Conservation (phyloP, 1,139 yeast species). For the Zygosaccharomyces sapae region DNA sequence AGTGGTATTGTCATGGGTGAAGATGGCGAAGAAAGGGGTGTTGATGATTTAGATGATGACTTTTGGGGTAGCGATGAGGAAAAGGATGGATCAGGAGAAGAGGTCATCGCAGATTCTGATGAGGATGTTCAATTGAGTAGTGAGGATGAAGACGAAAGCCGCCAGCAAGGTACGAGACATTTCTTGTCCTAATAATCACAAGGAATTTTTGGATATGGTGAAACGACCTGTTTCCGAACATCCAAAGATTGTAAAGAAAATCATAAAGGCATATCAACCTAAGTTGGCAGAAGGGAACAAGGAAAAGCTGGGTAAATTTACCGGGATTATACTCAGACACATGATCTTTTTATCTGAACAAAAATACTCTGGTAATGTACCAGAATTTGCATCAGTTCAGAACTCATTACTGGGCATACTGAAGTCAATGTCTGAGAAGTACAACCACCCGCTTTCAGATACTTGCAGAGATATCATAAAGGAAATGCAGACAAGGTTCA, state of each 20-base stretch:
- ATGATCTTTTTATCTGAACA: constrained; percentile 49
- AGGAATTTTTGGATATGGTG: constrained; percentile 45
- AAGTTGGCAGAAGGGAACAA: constrained; percentile 78
- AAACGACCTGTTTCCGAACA: constrained; percentile 44
- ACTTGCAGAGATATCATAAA: constrained; percentile 47
- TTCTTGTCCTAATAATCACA: constrained; percentile 55
- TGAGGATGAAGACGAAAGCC: constrained; percentile 25
- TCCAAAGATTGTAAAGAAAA: constrained; percentile 47
- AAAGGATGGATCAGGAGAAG: constrained; percentile 40
- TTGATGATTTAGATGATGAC: constrained; percentile 62
- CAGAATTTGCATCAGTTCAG: constrained; percentile 36
- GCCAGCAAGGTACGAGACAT: not conserved
- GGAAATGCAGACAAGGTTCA: constrained; percentile 50
- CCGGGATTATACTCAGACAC: constrained; percentile 62
- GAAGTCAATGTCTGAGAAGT: constrained; percentile 60
- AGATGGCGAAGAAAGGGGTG: constrained; percentile 50
- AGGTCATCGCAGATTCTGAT: constrained; percentile 33
- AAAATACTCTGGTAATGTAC: constrained; percentile 28
- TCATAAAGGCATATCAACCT: constrained; percentile 67
- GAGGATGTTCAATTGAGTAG: constrained; percentile 31
- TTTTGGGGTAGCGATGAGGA: constrained; percentile 51
- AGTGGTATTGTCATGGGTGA: constrained; percentile 53
- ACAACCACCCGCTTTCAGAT: constrained; percentile 59
- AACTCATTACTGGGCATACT: constrained; percentile 51
- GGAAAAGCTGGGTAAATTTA: constrained; percentile 62